Evolutionary conservation across 73 alveolate genomes (phyloP), one percentile per base, ranked within the genome.

Genomic region (Loxodes magnus): DNA sequence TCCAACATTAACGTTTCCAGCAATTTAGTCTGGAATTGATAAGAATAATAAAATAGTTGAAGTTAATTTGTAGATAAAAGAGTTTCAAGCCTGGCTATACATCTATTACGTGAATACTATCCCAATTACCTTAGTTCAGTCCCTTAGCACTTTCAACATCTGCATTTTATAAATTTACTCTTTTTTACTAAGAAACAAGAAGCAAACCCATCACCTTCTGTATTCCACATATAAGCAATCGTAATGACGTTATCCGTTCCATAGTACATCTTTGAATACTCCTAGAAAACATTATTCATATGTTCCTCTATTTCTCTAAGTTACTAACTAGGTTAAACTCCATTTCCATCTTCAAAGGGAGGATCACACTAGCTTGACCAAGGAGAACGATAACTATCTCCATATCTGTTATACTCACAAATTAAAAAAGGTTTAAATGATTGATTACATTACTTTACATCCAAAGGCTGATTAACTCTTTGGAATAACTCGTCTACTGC

Each of bases 331-430:
- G 82, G 83, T n/a, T n/a, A n/a, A n/a, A n/a, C n/a, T 49, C 30
- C 51, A 36, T 36, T 48, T 50, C 61, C 64, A 6, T 67, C 79
- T n/a, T 53, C 58, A 2, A 60, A 17, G 3, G 77, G 71, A 0
- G 95, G 95, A 61, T 68, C 75, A 49, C 77, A 82, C n/a, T 53
- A 29, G 55, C 77, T 82, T 20, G 85, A 41, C 83, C 82, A 77
- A 36, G 95, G 95, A 10, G 91, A 82, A 37, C 95, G 62, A 39
- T 64, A 82, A 14, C 87, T 44, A 42, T 77, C 77, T 2, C 88
- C 95, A 37, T 77, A 90, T 43, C 87, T 51, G 46, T 82, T 82
- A 75, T 44, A 77, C 35, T 82, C 95, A 38, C 91, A 64, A 29
- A 68, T 73, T 17, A 82, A 49, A 67, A 71, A 82, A 20, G 57